Conservation (phyloP, 495 filamentous ascomycete species). For the Apiosordaria backusii region DNA sequence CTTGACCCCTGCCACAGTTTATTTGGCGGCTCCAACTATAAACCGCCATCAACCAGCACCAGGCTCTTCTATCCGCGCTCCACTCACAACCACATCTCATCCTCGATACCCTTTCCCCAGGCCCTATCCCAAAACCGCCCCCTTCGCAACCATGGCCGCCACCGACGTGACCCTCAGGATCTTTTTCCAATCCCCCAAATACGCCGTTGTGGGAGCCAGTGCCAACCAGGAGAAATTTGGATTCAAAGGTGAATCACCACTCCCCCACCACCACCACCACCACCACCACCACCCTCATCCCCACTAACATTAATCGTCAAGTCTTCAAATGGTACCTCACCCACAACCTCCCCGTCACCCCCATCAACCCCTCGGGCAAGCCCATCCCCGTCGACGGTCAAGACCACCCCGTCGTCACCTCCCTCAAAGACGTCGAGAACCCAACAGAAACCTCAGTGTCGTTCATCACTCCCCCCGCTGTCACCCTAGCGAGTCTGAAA, state of each 20-base stretch:
- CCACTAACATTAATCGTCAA: conserved; percentile 37
- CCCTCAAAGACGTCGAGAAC: conserved; percentile 57
- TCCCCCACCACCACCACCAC: not conserved
- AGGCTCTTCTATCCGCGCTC: too few relatives aligned
- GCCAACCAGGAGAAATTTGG: conserved; percentile 81
- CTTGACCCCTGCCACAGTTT: not conserved
- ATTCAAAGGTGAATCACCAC: conserved; percentile 66
- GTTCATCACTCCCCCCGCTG: conserved; percentile 81
- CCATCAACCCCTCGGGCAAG: conserved; percentile 71
- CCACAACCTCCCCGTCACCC: conserved; percentile 71
- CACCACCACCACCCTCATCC: not conserved
- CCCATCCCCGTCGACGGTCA: conserved; percentile 51
- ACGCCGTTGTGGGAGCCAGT: conserved; percentile 88
- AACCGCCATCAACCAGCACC: not conserved
- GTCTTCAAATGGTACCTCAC: conserved; percentile 86
- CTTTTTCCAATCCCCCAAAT: conserved; percentile 80
- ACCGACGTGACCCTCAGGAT: conserved; percentile 61
- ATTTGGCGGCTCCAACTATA: not conserved
- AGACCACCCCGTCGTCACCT: conserved; percentile 61
- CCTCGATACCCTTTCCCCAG: not conserved
- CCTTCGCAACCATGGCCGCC: conserved; percentile 33
- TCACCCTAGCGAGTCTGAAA: conserved; percentile 64
- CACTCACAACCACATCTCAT: not conserved
- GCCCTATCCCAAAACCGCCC: conserved; percentile 11
- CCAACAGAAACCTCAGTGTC: conserved; percentile 72